Evolutionary conservation across 2,329 filamentous ascomycete species (phyloP).

Genomic region (Botryotinia narcissicola): DNA sequence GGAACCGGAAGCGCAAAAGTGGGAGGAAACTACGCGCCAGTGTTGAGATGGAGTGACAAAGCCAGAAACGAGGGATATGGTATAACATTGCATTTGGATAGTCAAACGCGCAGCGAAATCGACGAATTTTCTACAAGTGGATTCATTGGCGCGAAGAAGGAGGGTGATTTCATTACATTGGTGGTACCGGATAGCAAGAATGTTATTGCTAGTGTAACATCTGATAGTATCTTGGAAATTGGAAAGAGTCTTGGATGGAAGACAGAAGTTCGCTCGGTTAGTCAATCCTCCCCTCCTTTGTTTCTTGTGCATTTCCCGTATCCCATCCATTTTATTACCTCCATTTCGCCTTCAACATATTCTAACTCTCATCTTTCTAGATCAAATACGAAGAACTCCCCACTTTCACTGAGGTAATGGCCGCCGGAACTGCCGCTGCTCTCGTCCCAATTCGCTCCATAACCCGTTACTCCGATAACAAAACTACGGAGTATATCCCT

Average conservation of each 20-base stretch:
- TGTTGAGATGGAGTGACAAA: constrained; percentile 81
- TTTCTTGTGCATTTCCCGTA: not conserved
- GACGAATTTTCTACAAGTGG: constrained; percentile 96
- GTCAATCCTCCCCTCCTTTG: constrained; percentile 32
- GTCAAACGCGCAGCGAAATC: constrained; percentile 75
- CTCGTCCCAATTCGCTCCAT: constrained; percentile 91
- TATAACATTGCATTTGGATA: constrained; percentile 94
- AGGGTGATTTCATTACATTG: constrained; percentile 45
- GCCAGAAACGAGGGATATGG: constrained; percentile 77
- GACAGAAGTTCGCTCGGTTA: constrained; percentile 70
- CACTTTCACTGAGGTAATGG: constrained; percentile 75
- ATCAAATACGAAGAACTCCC: constrained; percentile 62
- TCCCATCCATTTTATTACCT: not conserved
- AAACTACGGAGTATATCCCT: constrained; percentile 56
- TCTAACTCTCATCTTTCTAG: constrained; percentile 39
- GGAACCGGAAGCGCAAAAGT: constrained; percentile 92
- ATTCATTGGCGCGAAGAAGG: constrained; percentile 76
- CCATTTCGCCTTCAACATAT: not conserved
- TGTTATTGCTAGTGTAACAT: constrained; percentile 85
- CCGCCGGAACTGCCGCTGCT: constrained; percentile 86
- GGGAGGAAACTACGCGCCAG: constrained; percentile 93
- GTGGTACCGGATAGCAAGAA: constrained; percentile 85
- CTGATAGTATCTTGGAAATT: constrained; percentile 73
- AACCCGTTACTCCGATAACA: constrained; percentile 57
- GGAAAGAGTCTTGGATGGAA: constrained; percentile 78